phyloP scores from a whole-genome alignment of 2,329 filamentous ascomycete species.

The Colletotrichum phormii region DNA sequence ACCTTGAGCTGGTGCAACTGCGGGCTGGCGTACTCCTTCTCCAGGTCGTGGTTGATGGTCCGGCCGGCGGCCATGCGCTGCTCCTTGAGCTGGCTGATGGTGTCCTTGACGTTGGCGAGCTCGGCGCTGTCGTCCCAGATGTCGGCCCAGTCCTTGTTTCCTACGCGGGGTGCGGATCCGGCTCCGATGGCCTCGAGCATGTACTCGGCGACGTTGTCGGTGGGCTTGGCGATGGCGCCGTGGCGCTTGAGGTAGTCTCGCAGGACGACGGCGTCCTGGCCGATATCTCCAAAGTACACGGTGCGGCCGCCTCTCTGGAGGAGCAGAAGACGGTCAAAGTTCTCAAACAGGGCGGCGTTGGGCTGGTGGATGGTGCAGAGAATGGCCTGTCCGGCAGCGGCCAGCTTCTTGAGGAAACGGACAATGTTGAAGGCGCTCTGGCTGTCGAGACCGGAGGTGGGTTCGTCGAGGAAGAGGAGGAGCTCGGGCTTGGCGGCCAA shows the following conservation, averaged over 20 bases:
- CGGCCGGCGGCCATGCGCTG: conserved; percentile 58
- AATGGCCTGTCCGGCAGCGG: conserved; percentile 85
- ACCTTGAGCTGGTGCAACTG: conserved; percentile 81
- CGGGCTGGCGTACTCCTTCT: conserved; percentile 87
- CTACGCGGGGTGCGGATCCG: conserved; percentile 77
- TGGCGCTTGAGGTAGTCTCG: conserved; percentile 71
- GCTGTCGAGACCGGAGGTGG: conserved; percentile 79
- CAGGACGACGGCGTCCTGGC: conserved; percentile 77
- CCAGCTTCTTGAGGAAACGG: conserved; percentile 81
- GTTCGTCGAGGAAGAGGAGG: conserved; percentile 83
- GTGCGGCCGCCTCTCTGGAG: conserved; percentile 82
- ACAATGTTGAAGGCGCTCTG: conserved; percentile 82
- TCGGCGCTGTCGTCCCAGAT: conserved; percentile 82
- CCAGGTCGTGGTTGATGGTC: conserved; percentile 61
- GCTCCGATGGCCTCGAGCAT: conserved; percentile 89
- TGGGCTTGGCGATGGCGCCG: conserved; percentile 68
- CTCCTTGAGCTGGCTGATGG: conserved; percentile 75
- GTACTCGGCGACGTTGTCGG: conserved; percentile 76
- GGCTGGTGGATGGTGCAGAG: conserved; percentile 94
- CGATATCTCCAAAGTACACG: conserved; percentile 89
- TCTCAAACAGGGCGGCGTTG: conserved; percentile 86
- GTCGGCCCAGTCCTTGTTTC: conserved; percentile 82
- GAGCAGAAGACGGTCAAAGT: conserved; percentile 86
- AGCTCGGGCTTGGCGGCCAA: conserved; percentile 85
- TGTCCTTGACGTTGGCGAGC: conserved; percentile 72